Evolutionary conservation across 306 rosid genomes (phyloP).

Genomic region (Inga laurina): DNA sequence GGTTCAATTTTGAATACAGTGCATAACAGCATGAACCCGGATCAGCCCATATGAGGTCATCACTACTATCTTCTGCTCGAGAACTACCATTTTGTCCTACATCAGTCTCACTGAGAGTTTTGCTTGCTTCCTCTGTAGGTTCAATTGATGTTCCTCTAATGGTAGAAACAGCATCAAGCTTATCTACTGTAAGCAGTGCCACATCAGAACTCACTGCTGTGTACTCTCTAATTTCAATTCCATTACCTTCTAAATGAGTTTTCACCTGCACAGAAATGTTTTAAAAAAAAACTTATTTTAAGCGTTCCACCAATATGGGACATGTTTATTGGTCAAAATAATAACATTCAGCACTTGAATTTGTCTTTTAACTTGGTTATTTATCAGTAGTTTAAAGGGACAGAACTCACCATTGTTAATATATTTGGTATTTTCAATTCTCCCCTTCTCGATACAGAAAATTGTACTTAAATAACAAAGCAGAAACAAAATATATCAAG

Average conservation of each 20-base stretch:
- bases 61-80: constrained; percentile 46
- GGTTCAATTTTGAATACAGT: constrained; percentile 69
- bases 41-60: constrained; percentile 78
- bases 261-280: constrained; percentile 58
- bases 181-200: constrained; percentile 60
- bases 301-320: neutral
- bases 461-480: neutral
- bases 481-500: neutral
- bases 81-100: constrained; percentile 42
- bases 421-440: neutral
- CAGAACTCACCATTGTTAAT: neutral
- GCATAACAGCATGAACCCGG: constrained; percentile 88
- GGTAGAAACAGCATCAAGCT: constrained; percentile 48
- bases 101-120: constrained; percentile 20
- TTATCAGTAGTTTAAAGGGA: neutral
- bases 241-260: constrained; percentile 62
- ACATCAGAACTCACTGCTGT: constrained; percentile 67
- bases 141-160: constrained; percentile 38
- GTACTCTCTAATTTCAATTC: constrained; percentile 83
- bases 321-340: neutral
- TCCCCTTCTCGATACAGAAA: constrained; percentile 18
- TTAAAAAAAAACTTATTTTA: neutral
- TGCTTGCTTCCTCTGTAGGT: constrained; percentile 28
- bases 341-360: neutral
- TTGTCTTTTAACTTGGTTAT: neutral